These are phyloP conservation scores for Lasiosphaeria miniovina DNA, from an alignment of 495 filamentous ascomycete genomes.

Conservation along the genomic window DNA sequence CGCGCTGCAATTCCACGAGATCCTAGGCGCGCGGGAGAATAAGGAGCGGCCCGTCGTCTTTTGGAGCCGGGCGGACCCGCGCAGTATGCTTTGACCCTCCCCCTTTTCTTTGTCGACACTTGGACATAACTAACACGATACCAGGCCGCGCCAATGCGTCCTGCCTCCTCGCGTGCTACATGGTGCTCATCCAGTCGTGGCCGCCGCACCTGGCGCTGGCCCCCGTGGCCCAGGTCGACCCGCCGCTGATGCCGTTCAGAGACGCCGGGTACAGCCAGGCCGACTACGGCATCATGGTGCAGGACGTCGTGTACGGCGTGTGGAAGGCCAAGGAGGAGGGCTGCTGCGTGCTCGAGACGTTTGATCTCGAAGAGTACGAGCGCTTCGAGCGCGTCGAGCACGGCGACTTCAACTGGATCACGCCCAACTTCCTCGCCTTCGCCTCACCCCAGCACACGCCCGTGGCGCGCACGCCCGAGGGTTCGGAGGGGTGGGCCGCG, in stretches of 20 bases:
- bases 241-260: conserved; percentile 96
- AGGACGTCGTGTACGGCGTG: conserved; percentile 96
- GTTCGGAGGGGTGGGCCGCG: conserved; percentile 66
- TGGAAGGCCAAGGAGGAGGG: conserved; percentile 98
- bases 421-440: conserved; percentile 91
- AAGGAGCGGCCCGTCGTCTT: conserved; percentile 85
- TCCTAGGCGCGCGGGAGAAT: conserved; percentile 77
- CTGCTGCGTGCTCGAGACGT: conserved; percentile 80
- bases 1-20: conserved; percentile 89
- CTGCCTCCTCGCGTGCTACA: conserved; percentile 92
- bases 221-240: conserved; percentile 91
- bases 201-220: conserved; percentile 97
- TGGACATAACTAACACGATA: conserved; percentile 21
- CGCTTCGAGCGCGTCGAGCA: conserved; percentile 93
- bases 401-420: conserved; percentile 99
- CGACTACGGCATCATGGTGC: conserved; percentile 89
- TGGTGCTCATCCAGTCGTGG: conserved; percentile 98
- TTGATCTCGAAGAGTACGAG: conserved; percentile 96
- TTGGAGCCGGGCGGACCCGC: conserved; percentile 86
- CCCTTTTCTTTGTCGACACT: background rate
- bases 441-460: conserved; percentile 87
- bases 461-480: conserved; percentile 61
- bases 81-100: conserved; percentile 56
- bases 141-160: conserved; percentile 93
- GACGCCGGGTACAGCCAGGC: conserved; percentile 99